These are phyloP conservation scores for Salmacisia buchloeana DNA, from an alignment of 1,284 basidiomycete genomes.

Conservation along the genomic window DNA sequence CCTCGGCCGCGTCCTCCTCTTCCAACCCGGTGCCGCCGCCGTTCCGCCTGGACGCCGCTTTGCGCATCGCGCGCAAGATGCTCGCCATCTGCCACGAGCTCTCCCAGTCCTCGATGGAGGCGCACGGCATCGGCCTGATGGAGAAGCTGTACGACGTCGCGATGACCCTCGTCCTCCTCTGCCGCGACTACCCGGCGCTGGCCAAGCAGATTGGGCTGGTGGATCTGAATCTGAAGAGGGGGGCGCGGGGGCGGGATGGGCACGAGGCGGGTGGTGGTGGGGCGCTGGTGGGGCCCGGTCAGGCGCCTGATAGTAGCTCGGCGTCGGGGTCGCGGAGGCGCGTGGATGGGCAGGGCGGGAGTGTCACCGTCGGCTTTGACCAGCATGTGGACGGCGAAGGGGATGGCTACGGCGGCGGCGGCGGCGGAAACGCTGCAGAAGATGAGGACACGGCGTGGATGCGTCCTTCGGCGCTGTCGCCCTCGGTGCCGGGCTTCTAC, in stretches of 20 bases:
- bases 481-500: slow-evolving; percentile 1
- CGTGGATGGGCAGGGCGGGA: neutral
- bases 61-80: slow-evolving; percentile 34
- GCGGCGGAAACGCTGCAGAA: no score
- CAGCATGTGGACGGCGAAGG: neutral
- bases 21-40: slow-evolving; percentile 21
- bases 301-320: neutral
- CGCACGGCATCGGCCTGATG: slow-evolving; percentile 35
- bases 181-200: slow-evolving; percentile 19
- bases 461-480: neutral
- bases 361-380: neutral
- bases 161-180: slow-evolving; percentile 32
- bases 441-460: neutral
- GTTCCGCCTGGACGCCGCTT: slow-evolving; percentile 28
- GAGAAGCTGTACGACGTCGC: slow-evolving; percentile 40
- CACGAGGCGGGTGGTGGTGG: neutral
- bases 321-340: neutral
- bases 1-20: neutral
- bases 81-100: slow-evolving; percentile 33
- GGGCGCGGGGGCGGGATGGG: neutral
- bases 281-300: no score
- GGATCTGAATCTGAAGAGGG: slow-evolving; percentile 4
- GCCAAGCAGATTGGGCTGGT: slow-evolving; percentile 2
- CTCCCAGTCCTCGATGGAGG: slow-evolving; percentile 31
- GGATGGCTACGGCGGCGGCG: no score